phyloP scores from a whole-genome alignment of 441 rosid species.

The Aleurites moluccanus region DNA sequence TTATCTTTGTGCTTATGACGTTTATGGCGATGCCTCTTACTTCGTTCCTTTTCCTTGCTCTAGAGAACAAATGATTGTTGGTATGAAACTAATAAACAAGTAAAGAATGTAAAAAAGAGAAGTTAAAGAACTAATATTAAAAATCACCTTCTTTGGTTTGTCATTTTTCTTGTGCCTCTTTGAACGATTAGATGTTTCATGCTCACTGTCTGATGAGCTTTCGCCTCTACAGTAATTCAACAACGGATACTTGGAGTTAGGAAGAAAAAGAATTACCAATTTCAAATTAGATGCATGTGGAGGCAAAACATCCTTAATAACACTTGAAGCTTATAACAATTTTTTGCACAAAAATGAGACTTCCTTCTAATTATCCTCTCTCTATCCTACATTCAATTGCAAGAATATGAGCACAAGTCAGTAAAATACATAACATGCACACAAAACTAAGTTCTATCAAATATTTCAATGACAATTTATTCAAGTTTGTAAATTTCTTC shows the following conservation, averaged over 20 bases:
- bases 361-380: background rate
- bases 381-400: background rate
- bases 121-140: background rate
- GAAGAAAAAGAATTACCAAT: background rate
- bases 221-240: constrained; percentile 32
- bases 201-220: constrained; percentile 59
- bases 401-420: background rate
- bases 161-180: constrained; percentile 76
- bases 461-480: background rate
- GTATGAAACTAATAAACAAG: constrained; percentile 17
- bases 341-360: background rate
- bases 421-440: background rate
- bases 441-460: background rate
- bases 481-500: background rate
- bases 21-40: constrained; percentile 70
- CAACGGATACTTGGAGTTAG: background rate
- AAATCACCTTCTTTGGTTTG: constrained; percentile 66
- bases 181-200: constrained; percentile 44
- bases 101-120: background rate
- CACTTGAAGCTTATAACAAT: background rate
- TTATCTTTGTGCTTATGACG: constrained; percentile 64
- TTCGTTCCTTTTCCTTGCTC: constrained; percentile 75
- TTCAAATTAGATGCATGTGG: background rate
- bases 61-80: constrained; percentile 26
- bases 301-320: background rate